phyloP scores from a whole-genome alignment of 2,329 filamentous ascomycete species.

The Fusarium falciforme region DNA sequence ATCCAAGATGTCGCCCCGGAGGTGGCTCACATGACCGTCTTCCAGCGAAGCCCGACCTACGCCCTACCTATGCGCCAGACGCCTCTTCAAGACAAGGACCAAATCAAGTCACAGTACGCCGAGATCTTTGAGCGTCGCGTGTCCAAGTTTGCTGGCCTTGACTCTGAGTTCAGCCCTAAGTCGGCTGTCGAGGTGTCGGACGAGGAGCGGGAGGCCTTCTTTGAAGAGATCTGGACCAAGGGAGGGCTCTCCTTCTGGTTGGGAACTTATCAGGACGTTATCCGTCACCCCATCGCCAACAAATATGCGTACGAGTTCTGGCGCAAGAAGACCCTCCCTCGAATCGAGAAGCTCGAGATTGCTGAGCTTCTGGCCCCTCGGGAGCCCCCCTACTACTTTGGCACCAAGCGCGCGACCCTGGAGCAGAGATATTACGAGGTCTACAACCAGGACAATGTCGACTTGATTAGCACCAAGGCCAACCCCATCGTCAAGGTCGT shows the following conservation, averaged over 20 bases:
- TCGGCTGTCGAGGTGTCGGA: background rate
- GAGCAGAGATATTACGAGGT: slow-evolving; percentile 7
- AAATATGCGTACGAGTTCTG: background rate
- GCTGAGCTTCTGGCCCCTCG: background rate
- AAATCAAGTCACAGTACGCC: background rate
- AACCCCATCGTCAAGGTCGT: background rate
- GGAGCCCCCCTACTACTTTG: background rate
- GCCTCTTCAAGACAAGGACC: background rate
- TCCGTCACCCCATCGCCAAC: background rate
- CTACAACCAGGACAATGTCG: slow-evolving; percentile 5
- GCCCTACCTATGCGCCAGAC: background rate
- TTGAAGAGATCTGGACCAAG: background rate
- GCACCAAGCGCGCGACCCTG: slow-evolving; percentile 4
- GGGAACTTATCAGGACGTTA: background rate
- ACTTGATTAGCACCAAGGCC: background rate
- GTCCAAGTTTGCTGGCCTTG: background rate
- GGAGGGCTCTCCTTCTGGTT: background rate
- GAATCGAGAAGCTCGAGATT: background rate
- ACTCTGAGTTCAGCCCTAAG: background rate
- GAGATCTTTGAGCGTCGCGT: background rate
- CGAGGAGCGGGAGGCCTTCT: background rate
- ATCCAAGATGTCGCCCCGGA: background rate
- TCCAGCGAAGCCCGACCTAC: background rate
- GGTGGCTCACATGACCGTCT: background rate
- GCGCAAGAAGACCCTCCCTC: background rate